phyloP scores from a whole-genome alignment of 257 asterid species.

The Scutellaria baicalensis region DNA sequence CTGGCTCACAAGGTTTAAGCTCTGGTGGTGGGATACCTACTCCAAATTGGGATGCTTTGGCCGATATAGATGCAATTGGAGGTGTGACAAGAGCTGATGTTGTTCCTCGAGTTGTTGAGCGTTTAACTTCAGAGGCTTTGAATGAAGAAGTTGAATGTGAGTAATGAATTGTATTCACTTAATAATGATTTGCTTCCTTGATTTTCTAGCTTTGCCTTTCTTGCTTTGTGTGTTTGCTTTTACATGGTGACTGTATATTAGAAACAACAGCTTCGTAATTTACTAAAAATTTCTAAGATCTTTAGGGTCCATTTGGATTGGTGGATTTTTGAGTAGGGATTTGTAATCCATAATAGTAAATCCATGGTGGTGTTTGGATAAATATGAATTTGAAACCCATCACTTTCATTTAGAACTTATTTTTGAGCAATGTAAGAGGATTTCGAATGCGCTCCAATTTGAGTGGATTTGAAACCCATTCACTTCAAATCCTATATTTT shows the following conservation, averaged over 20 bases:
- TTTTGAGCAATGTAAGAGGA: no score
- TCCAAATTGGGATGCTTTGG: conserved; percentile 99
- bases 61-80: conserved; percentile 92
- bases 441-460: no score
- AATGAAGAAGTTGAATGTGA: conserved; percentile 92
- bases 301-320: background rate
- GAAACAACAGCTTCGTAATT: background rate
- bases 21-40: conserved; percentile 99
- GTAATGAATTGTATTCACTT: conserved; percentile 12
- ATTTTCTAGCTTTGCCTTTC: conserved; percentile 8
- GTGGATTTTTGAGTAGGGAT: no score
- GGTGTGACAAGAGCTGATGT: conserved; percentile 99
- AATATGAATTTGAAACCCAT: no score
- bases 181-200: conserved; percentile 5
- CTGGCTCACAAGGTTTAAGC: conserved; percentile 92
- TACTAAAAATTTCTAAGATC: background rate
- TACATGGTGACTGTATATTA: background rate
- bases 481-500: no score
- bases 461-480: no score
- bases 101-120: conserved; percentile 83
- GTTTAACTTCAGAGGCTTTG: conserved; percentile 78
- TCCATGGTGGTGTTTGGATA: no score
- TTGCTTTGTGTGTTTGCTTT: conserved; percentile 2
- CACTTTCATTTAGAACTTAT: no score
- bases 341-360: no score